A percentile compares a stretch with the other conserved stretches of the same genome.
These are phyloP conservation scores for Metschnikowia shivogae DNA, from an alignment of 805 yeast genomes.

Conservation along the genomic window DNA sequence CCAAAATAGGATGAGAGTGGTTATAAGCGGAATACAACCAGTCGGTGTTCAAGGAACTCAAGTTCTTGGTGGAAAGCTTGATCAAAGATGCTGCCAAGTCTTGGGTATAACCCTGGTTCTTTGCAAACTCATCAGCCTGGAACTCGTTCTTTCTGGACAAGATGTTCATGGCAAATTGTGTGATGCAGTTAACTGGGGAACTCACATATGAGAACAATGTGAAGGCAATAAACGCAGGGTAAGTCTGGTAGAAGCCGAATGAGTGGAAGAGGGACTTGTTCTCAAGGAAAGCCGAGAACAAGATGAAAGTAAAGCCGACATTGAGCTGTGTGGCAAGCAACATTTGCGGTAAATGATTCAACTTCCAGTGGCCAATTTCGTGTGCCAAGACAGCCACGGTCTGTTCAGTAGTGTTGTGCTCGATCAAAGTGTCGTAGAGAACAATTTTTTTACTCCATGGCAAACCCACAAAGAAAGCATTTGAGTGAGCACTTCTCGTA, in stretches of 20 bases:
- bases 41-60: constrained; percentile 85
- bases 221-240: constrained; percentile 81
- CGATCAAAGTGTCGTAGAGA: constrained; percentile 83
- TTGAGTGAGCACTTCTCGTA: constrained; percentile 91
- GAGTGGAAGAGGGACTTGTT: constrained; percentile 74
- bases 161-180: constrained; percentile 63
- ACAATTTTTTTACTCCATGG: constrained; percentile 98
- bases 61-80: constrained; percentile 72
- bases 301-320: constrained; percentile 57
- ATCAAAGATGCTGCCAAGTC: constrained; percentile 71
- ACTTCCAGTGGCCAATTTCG: constrained; percentile 97
- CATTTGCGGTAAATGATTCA: constrained; percentile 80
- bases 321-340: constrained; percentile 62
- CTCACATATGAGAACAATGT: constrained; percentile 72
- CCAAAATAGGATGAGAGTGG: constrained; percentile 86
- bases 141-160: constrained; percentile 85
- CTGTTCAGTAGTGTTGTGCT: constrained; percentile 70
- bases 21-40: constrained; percentile 85
- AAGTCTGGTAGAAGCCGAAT: constrained; percentile 64
- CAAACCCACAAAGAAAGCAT: constrained; percentile 92
- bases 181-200: constrained; percentile 68
- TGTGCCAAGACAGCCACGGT: constrained; percentile 96
- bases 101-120: constrained; percentile 62
- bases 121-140: constrained; percentile 89
- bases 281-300: constrained; percentile 76